phyloP scores from a whole-genome alignment of 2,329 filamentous ascomycete genomes.

The Tolypocladium sp. region DNA sequence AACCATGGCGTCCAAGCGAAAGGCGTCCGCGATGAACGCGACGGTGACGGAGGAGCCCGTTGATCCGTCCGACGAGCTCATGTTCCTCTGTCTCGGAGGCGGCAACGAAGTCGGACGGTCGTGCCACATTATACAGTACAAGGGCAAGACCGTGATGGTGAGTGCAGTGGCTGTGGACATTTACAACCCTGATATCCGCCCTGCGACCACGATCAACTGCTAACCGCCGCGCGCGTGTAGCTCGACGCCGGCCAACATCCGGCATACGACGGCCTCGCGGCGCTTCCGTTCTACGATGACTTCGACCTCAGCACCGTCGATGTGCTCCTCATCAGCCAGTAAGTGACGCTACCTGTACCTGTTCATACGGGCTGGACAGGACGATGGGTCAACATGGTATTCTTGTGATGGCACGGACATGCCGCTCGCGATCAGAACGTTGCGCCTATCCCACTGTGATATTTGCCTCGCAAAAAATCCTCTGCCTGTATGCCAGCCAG shows the following conservation, averaged over 20 bases:
- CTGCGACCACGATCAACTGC: not conserved
- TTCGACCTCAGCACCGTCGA: slow-evolving; percentile 97
- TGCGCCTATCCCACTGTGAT: not conserved
- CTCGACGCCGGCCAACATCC: slow-evolving; percentile 97
- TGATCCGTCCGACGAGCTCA: slow-evolving; percentile 86
- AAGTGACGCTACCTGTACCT: slow-evolving; percentile 37
- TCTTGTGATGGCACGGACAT: slow-evolving; percentile 3
- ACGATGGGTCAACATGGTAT: not conserved
- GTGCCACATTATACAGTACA: slow-evolving; percentile 97
- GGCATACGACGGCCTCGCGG: slow-evolving; percentile 87
- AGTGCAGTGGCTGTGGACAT: slow-evolving; percentile 2
- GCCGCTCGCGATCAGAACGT: not conserved
- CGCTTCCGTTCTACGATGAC: slow-evolving; percentile 94
- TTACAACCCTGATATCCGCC: not conserved
- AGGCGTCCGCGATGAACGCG: slow-evolving; percentile 66
- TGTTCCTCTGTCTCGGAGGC: slow-evolving; percentile 87
- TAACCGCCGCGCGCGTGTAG: slow-evolving; percentile 31
- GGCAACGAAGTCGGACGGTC: slow-evolving; percentile 96
- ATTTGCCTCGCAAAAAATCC: not conserved
- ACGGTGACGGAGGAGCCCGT: slow-evolving; percentile 69
- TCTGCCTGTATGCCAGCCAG: slow-evolving; percentile 23
- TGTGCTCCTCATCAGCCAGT: slow-evolving; percentile 97
- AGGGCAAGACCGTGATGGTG: slow-evolving; percentile 98
- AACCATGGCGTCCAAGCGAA: slow-evolving; percentile 87
- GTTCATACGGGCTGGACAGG: not conserved